phyloP scores from a whole-genome alignment of 164 flowering plant genomes.

The Magnolia sinica region DNA sequence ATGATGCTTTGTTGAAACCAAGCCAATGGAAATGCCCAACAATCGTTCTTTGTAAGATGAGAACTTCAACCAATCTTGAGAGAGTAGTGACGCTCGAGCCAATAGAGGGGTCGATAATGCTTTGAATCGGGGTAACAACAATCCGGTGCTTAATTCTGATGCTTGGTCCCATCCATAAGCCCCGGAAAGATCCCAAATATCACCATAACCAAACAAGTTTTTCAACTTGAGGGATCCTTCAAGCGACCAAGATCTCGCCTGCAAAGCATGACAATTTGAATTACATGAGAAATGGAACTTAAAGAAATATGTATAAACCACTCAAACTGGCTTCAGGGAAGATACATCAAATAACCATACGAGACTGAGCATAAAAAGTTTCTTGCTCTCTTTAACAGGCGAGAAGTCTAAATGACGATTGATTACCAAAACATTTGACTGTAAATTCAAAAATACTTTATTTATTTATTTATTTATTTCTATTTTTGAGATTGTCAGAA shows the following conservation, averaged over 20 bases:
- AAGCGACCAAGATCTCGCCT: slow-evolving; percentile 84
- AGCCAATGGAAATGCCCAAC: slow-evolving; percentile 74
- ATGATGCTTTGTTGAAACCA: slow-evolving; percentile 59
- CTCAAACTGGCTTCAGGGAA: too few species aligned
- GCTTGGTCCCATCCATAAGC: slow-evolving; percentile 81
- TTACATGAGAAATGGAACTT: background rate
- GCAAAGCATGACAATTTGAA: slow-evolving; percentile 20
- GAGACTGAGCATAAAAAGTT: too few species aligned
- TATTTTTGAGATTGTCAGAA: too few species aligned
- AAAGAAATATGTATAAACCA: background rate
- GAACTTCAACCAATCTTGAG: slow-evolving; percentile 89
- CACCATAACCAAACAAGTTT: slow-evolving; percentile 82
- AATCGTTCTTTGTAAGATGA: slow-evolving; percentile 82
- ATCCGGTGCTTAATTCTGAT: slow-evolving; percentile 76
- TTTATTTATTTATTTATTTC: too few species aligned
- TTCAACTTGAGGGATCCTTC: slow-evolving; percentile 83
- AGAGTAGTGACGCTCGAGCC: slow-evolving; percentile 61
- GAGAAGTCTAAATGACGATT: too few species aligned
- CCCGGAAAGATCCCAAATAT: slow-evolving; percentile 83
- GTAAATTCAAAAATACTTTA: too few species aligned
- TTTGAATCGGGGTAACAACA: slow-evolving; percentile 67
- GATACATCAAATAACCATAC: too few species aligned
- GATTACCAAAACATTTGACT: too few species aligned
- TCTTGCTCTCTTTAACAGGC: too few species aligned
- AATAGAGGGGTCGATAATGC: slow-evolving; percentile 50